Percentiles rank a stretch among this genome's conserved stretches.
Evolutionary conservation across 164 flowering plant genomes (phyloP).

Genomic region (Magnolia officinalis): DNA sequence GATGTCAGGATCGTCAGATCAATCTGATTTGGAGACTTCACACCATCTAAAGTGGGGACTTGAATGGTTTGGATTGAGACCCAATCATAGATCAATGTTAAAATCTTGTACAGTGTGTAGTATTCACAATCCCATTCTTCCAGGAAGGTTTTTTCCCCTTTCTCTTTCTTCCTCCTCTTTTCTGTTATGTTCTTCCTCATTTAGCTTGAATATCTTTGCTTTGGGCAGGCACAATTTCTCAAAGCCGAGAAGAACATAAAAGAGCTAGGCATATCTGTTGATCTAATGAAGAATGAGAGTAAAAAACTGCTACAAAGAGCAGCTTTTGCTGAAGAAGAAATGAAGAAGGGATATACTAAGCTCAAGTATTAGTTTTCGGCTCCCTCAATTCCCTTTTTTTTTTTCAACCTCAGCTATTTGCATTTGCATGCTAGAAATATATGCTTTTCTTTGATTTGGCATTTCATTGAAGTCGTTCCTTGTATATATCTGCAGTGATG

Average conservation of each 20-base stretch:
- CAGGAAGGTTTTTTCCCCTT: not conserved
- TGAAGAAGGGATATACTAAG: slow-evolving; percentile 59
- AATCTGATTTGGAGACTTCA: too few relatives aligned
- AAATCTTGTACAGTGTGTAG: not conserved
- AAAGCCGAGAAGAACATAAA: slow-evolving; percentile 72
- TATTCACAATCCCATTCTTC: not conserved
- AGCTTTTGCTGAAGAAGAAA: slow-evolving; percentile 77
- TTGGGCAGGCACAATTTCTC: slow-evolving; percentile 66
- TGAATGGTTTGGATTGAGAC: too few relatives aligned
- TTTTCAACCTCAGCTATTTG: not conserved
- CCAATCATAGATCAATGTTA: too few relatives aligned
- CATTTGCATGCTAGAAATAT: not conserved
- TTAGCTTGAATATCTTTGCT: not conserved
- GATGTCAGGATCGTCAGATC: too few relatives aligned
- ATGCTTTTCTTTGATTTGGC: not conserved
- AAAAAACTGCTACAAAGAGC: slow-evolving; percentile 78
- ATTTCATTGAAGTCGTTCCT: not conserved
- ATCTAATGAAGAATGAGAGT: slow-evolving; percentile 80
- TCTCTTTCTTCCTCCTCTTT: not conserved
- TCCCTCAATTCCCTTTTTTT: not conserved
- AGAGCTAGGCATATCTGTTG: slow-evolving; percentile 66
- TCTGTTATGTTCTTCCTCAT: not conserved
- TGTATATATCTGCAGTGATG: slow-evolving; percentile 37
- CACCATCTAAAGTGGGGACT: too few relatives aligned
- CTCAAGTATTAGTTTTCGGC: slow-evolving; percentile 43